phyloP scores from a whole-genome alignment of 805 yeast species.

The Saturnispora ahearnii region DNA sequence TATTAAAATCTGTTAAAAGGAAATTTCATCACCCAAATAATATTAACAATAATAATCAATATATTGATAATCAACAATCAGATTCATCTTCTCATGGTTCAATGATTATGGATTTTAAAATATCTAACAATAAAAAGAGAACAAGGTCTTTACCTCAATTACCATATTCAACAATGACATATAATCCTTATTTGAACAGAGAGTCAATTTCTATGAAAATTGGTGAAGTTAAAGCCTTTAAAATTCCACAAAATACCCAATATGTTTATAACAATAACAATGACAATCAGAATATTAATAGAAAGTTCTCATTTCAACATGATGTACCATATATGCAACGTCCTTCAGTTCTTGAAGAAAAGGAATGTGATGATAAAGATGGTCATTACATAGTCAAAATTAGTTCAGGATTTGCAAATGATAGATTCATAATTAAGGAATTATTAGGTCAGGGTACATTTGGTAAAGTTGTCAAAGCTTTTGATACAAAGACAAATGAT shows the following conservation, averaged over 20 bases:
- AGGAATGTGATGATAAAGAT: constrained; percentile 51
- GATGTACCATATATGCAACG: neutral
- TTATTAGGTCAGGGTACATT: constrained; percentile 88
- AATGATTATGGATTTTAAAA: neutral
- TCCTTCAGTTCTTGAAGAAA: constrained; percentile 15
- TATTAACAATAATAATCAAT: neutral
- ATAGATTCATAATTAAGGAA: constrained; percentile 54
- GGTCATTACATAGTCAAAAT: constrained; percentile 63
- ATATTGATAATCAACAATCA: neutral
- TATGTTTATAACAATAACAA: constrained; percentile 24
- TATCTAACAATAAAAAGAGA: constrained; percentile 24
- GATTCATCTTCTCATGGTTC: neutral
- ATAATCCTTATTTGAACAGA: constrained; percentile 27
- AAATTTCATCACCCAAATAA: constrained; percentile 1
- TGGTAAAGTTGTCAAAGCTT: constrained; percentile 83
- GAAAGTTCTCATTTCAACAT: constrained; percentile 23
- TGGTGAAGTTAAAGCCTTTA: constrained; percentile 34
- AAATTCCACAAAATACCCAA: constrained; percentile 19
- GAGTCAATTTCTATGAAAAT: constrained; percentile 31
- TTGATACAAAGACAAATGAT: constrained; percentile 49
- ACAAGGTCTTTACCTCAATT: constrained; percentile 48
- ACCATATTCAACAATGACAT: constrained; percentile 37
- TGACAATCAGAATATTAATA: constrained; percentile 7
- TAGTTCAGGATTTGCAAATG: constrained; percentile 59
- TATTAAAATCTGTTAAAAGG: constrained; percentile 3